Conservation (phyloP, 73 alveolate species). For the Tetrahymena thermophila region DNA sequence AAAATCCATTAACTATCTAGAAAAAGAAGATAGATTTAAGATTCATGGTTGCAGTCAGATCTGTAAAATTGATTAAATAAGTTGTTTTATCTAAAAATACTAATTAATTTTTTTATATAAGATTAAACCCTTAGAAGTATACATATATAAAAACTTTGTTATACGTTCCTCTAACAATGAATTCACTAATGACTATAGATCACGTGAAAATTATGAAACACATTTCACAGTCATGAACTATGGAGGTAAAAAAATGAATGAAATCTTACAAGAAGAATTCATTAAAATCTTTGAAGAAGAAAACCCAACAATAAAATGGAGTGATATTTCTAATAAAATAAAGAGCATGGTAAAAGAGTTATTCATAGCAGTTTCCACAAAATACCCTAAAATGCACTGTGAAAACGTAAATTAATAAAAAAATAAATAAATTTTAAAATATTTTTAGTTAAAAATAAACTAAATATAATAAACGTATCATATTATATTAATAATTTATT, state of each 20-base stretch:
- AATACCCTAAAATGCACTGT: slow-evolving; percentile 19
- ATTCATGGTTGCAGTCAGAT: slow-evolving; percentile 66
- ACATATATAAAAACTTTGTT: slow-evolving; percentile 77
- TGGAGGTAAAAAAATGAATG: slow-evolving; percentile 38
- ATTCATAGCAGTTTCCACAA: slow-evolving; percentile 8
- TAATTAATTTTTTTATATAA: slow-evolving; percentile 29
- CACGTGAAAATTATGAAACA: slow-evolving; percentile 77
- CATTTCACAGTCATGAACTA: slow-evolving; percentile 95
- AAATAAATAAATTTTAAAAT: too few species aligned
- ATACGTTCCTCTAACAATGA: slow-evolving; percentile 79
- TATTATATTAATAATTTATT: too few species aligned
- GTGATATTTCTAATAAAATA: background rate
- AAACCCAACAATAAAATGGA: background rate
- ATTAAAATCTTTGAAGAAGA: background rate
- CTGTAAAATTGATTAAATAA: background rate
- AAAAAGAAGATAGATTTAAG: slow-evolving; percentile 85
- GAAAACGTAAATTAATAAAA: background rate
- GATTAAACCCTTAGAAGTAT: slow-evolving; percentile 78
- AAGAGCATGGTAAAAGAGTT: slow-evolving; percentile 8
- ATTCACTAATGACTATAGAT: slow-evolving; percentile 47
- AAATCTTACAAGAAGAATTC: background rate
- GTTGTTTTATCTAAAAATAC: background rate
- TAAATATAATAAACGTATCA: too few species aligned
- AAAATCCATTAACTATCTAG: slow-evolving; percentile 59
- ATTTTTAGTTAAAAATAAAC: too few species aligned